phyloP scores from a whole-genome alignment of 2,329 filamentous ascomycete species.

The Penicillium sp. region DNA sequence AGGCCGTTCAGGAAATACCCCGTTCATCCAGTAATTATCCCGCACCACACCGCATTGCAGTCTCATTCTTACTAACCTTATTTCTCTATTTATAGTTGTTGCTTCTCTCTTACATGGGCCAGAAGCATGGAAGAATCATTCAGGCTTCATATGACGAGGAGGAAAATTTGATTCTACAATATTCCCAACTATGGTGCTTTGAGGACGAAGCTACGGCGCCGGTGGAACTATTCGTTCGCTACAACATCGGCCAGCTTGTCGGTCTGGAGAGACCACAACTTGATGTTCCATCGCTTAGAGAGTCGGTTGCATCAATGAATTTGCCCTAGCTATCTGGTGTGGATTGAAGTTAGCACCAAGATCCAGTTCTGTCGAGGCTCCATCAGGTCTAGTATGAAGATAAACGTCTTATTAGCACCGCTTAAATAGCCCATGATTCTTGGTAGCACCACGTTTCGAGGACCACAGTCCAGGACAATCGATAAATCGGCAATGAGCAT shows the following conservation, averaged over 20 bases:
- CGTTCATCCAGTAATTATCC: slow-evolving; percentile 2
- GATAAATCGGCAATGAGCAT: no score
- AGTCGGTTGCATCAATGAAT: slow-evolving; percentile 2
- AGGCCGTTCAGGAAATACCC: neutral
- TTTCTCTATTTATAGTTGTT: slow-evolving; percentile 1
- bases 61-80: neutral
- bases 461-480: no score
- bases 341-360: no score
- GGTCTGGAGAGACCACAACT: slow-evolving; percentile 10
- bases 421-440: no score
- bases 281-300: slow-evolving; percentile 2
- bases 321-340: slow-evolving; percentile 1
- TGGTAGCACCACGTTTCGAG: no score
- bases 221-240: slow-evolving; percentile 9
- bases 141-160: slow-evolving; percentile 1
- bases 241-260: slow-evolving; percentile 2
- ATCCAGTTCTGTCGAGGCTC: no score
- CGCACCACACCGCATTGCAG: neutral
- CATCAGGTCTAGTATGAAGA: no score
- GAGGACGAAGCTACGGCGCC: slow-evolving; percentile 11
- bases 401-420: no score
- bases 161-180: slow-evolving; percentile 1
- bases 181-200: slow-evolving; percentile 5
- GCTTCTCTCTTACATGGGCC: slow-evolving; percentile 6
- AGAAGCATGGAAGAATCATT: slow-evolving; percentile 8